Conservation (phyloP, 257 asterid genomes). For the Plantago elongata region DNA sequence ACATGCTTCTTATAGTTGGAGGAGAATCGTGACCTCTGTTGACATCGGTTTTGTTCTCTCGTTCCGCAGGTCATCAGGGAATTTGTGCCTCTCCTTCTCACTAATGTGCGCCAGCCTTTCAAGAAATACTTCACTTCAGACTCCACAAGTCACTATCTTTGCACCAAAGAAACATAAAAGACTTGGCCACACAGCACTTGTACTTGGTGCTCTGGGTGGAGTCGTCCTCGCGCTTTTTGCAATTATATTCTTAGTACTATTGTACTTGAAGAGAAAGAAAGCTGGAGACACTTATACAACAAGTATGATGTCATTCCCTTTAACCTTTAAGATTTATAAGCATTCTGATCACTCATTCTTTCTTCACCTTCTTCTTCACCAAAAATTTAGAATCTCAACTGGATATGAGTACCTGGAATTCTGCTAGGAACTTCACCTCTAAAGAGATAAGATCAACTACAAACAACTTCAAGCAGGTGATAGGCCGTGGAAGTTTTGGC, state of each 20-base stretch:
- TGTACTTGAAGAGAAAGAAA: slow-evolving; percentile 49
- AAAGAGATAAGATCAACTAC: slow-evolving; percentile 79
- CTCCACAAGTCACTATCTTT: slow-evolving; percentile 72
- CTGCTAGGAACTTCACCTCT: slow-evolving; percentile 62
- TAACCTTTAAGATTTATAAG: neutral
- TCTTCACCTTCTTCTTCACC: slow-evolving; percentile 5
- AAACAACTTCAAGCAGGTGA: slow-evolving; percentile 67
- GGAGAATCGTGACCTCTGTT: too few relatives aligned
- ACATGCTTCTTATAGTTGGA: too few relatives aligned
- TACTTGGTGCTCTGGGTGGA: slow-evolving; percentile 60
- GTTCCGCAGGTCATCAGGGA: slow-evolving; percentile 67
- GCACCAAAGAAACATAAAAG: slow-evolving; percentile 49
- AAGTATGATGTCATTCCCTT: slow-evolving; percentile 37
- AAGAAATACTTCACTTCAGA: slow-evolving; percentile 46
- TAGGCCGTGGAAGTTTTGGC: slow-evolving; percentile 94
- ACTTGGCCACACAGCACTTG: slow-evolving; percentile 40
- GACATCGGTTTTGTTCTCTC: neutral
- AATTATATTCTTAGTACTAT: slow-evolving; percentile 43
- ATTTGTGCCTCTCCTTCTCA: slow-evolving; percentile 76
- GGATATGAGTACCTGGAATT: slow-evolving; percentile 54
- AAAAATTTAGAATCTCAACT: slow-evolving; percentile 33
- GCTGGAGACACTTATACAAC: slow-evolving; percentile 27
- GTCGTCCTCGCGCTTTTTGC: slow-evolving; percentile 40
- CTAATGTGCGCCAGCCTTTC: slow-evolving; percentile 49
- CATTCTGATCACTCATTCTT: slow-evolving; percentile 3